These are phyloP conservation scores for Crassisporium funariophilum DNA, from an alignment of 768 basidiomycete species.

Conservation along the genomic window DNA sequence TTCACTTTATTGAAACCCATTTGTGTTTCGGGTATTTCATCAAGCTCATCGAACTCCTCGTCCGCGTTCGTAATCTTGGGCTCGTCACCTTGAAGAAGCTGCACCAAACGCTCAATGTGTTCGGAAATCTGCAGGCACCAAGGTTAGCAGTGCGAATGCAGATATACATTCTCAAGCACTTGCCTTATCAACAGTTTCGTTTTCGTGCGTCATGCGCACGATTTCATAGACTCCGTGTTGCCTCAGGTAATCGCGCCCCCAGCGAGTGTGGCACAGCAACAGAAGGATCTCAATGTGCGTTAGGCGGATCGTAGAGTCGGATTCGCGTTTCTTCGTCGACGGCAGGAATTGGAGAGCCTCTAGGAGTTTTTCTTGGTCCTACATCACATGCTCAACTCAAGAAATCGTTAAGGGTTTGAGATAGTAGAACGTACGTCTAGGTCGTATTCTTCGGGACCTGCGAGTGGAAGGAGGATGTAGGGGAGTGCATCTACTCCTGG, in stretches of 20 bases:
- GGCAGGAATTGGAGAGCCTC: conserved; percentile 86
- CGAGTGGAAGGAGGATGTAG: conserved; percentile 84
- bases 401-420: neutral
- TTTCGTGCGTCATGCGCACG: conserved; percentile 73
- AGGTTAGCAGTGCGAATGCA: no score
- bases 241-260: conserved; percentile 83
- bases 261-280: conserved; percentile 84
- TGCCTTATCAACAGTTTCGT: conserved; percentile 80
- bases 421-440: conserved; percentile 60
- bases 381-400: neutral
- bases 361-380: conserved; percentile 91
- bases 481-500: conserved; percentile 86
- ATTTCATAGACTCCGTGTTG: conserved; percentile 86
- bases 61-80: conserved; percentile 46
- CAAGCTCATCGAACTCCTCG: conserved; percentile 25
- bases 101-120: conserved; percentile 86
- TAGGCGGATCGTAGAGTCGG: conserved; percentile 72
- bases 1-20: conserved; percentile 5
- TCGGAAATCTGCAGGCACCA: conserved; percentile 65
- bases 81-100: conserved; percentile 81
- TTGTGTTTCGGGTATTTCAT: conserved; percentile 11
- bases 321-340: conserved; percentile 79
- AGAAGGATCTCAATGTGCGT: conserved; percentile 90
- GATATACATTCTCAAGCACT: conserved; percentile 17
- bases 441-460: conserved; percentile 94